Evolutionary conservation across 306 rosid species (phyloP), one percentile per base, ranked within the genome.

Genomic region (Cicer judaicum): DNA sequence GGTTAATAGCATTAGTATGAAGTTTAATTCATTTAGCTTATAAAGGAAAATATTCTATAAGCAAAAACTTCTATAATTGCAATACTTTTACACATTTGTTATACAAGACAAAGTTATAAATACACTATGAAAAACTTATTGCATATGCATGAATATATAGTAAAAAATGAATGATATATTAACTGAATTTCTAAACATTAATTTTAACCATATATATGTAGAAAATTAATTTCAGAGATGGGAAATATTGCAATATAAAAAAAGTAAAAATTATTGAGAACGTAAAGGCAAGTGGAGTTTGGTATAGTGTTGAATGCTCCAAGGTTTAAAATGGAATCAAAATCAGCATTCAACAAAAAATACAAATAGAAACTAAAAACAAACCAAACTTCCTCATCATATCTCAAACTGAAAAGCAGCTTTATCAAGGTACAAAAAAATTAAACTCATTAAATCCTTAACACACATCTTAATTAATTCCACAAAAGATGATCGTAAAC

Each of bases 201-300:
- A 6, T 29, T 59, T 59, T 59, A 6, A 7, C 10, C 65, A 34
- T 59, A 41, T 2, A 29, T 8, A 24, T 59, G 42, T 2, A 59
- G 15, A 24, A 24, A 10, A 5, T 5, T 59, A 24, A 24, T 24
- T 24, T 24, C 2, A 24, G 34, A 24, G 34, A 24, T 24, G 34
- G 34, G 2, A 24, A 24, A 24, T 29, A 24, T 24, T 24, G 64
- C 12, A 56, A 5, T 21, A 11, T 6, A 2, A 12, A 68, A 68
- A 7, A 5, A 21, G 19, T 18, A 40, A 57, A 40, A 40, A 13
- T 5, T 64, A 21, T 9, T 65, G 10, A 74, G 57, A 68, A 16
- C 70, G 76, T 65, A 74, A 66, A 43, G 60, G 77, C 80, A 85
- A 74, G 81, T 81, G 83, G 80, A 72, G 85, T 73, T 81, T 78